Conservation (phyloP, 73 alveolate genomes). For the Paramecium tetraurelia region DNA sequence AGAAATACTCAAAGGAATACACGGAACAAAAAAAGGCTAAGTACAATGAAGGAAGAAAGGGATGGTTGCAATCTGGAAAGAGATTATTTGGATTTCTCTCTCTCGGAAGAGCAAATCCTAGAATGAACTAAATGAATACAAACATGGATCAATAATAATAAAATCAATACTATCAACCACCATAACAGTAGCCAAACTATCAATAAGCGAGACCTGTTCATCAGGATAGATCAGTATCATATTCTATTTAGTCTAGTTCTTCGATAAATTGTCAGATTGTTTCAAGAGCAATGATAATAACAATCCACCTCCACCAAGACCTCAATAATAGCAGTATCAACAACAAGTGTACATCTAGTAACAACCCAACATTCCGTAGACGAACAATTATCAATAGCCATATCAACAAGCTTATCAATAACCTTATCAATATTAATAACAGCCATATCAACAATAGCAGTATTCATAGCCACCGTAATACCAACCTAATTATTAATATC, state of each 20-base stretch:
- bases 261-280: background rate
- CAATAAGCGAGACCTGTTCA: background rate
- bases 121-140: background rate
- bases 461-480: background rate
- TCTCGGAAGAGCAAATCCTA: background rate
- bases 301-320: background rate
- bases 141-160: background rate
- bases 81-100: conserved; percentile 33
- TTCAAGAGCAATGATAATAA: background rate
- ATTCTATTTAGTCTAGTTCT: background rate
- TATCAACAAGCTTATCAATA: background rate
- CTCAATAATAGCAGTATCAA: background rate
- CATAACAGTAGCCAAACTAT: background rate
- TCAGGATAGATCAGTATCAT: background rate
- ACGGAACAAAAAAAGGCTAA: background rate
- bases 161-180: background rate
- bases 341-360: background rate
- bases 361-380: background rate
- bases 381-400: background rate
- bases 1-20: background rate
- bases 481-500: background rate
- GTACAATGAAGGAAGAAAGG: conserved; percentile 18
- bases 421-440: background rate
- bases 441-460: background rate
- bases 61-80: conserved; percentile 18